phyloP scores from a whole-genome alignment of 441 rosid genomes.

The Metrosideros polymorpha region DNA sequence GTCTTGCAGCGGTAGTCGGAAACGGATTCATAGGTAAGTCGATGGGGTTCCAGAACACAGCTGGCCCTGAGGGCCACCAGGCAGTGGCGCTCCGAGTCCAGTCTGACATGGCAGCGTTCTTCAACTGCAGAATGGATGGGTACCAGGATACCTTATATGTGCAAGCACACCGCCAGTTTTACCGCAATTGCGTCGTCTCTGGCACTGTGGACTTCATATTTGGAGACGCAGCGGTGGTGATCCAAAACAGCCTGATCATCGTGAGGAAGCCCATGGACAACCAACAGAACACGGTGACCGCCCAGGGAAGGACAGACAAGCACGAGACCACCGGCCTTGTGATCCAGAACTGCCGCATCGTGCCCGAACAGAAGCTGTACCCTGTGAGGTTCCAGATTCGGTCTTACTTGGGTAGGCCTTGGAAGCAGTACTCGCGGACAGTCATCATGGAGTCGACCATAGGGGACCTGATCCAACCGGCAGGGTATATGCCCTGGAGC shows the following conservation, averaged over 20 bases:
- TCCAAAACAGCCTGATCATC: constrained; percentile 48
- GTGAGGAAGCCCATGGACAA: constrained; percentile 37
- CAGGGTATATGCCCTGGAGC: constrained; percentile 44
- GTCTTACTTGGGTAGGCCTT: constrained; percentile 37
- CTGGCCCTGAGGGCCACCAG: constrained; percentile 47
- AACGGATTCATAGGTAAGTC: constrained; percentile 43
- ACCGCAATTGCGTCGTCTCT: constrained; percentile 38
- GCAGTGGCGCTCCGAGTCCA: constrained; percentile 52
- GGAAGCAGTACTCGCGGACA: constrained; percentile 37
- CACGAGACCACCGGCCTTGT: constrained; percentile 21
- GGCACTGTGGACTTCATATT: constrained; percentile 62
- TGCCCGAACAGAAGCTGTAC: constrained; percentile 26
- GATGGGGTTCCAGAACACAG: constrained; percentile 58
- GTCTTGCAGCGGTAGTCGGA: constrained; percentile 34
- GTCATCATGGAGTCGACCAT: constrained; percentile 41
- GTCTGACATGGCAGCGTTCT: constrained; percentile 41
- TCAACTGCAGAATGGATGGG: constrained; percentile 58
- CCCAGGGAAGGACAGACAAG: constrained; percentile 31
- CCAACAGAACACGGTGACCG: constrained; percentile 38
- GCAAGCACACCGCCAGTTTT: constrained; percentile 46
- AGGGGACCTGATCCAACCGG: constrained; percentile 32
- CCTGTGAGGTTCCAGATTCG: constrained; percentile 21
- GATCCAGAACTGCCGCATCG: constrained; percentile 41
- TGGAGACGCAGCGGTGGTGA: constrained; percentile 32
- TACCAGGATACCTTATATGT: constrained; percentile 50